phyloP scores from a whole-genome alignment of 1,284 basidiomycete species.

The Tilletiopsis washingtonensis region DNA sequence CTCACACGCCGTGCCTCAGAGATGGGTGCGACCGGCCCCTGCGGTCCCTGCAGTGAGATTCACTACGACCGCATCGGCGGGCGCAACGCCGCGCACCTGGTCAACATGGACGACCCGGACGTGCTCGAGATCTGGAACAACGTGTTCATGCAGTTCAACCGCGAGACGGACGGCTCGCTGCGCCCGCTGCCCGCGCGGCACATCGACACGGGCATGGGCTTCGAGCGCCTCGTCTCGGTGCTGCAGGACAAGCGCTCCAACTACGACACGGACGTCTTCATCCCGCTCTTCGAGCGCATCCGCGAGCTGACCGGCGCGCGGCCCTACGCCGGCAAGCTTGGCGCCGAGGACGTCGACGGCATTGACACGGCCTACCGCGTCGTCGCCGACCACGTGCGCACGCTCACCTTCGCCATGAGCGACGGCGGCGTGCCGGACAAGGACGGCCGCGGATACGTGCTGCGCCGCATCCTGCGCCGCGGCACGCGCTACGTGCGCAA shows the following conservation, averaged over 20 bases:
- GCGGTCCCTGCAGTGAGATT: conserved; percentile 95
- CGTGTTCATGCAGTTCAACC: conserved; percentile 98
- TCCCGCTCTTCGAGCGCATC: conserved; percentile 78
- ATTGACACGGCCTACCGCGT: conserved; percentile 97
- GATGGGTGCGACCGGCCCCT: conserved; percentile 96
- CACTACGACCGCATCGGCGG: conserved; percentile 94
- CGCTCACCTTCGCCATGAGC: conserved; percentile 86
- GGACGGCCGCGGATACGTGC: conserved; percentile 89
- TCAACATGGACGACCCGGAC: conserved; percentile 89
- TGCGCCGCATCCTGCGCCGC: conserved; percentile 80
- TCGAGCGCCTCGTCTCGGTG: conserved; percentile 90
- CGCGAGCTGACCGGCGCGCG: conserved; percentile 82
- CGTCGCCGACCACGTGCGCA: conserved; percentile 91
- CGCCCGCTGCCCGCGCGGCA: conserved; percentile 80
- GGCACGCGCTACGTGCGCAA: conserved; percentile 91
- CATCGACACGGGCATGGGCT: conserved; percentile 98
- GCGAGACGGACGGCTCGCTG: conserved; percentile 77
- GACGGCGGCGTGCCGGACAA: conserved; percentile 96
- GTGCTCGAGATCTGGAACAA: conserved; percentile 99
- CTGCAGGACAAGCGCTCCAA: conserved; percentile 87
- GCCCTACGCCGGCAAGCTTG: conserved; percentile 80
- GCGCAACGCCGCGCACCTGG: conserved; percentile 80
- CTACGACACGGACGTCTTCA: conserved; percentile 95
- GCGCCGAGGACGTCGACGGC: conserved; percentile 83
- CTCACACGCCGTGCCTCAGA: conserved; percentile 53